Percentiles rank a stretch among this genome's conserved stretches.
Evolutionary conservation across 768 basidiomycete genomes (phyloP).

Genomic region (Termitomyces sp.): DNA sequence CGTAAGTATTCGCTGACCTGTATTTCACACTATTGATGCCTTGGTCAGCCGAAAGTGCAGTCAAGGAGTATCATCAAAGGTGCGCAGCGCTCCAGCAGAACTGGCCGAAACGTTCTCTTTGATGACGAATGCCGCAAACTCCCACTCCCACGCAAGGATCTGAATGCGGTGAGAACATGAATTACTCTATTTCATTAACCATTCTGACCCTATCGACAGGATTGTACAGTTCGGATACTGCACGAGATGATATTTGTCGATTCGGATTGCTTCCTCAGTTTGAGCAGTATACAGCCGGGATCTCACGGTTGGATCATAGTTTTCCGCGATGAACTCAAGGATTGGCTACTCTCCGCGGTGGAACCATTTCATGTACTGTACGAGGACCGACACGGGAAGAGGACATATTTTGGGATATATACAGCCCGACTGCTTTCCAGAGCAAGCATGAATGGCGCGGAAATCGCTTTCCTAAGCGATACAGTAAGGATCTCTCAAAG

Average conservation of each 20-base stretch:
- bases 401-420: slow-evolving; percentile 9
- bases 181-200: neutral
- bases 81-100: neutral
- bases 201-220: neutral
- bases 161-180: neutral
- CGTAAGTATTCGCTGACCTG: neutral
- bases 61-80: slow-evolving; percentile 1
- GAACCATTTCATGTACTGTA: slow-evolving; percentile 9
- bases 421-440: slow-evolving; percentile 3
- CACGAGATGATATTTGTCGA: slow-evolving; percentile 10
- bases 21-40: neutral
- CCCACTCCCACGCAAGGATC: slow-evolving; percentile 2
- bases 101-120: neutral
- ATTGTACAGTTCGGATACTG: neutral
- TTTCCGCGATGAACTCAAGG: slow-evolving; percentile 11
- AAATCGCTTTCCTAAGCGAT: slow-evolving; percentile 1
- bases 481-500: neutral
- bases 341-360: slow-evolving; percentile 7
- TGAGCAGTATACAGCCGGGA: slow-evolving; percentile 8
- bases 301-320: slow-evolving; percentile 12
- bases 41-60: neutral
- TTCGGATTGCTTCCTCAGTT: slow-evolving; percentile 9
- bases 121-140: neutral
- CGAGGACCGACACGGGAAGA: neutral
- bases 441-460: slow-evolving; percentile 11